Evolutionary conservation across 2,329 filamentous ascomycete genomes (phyloP).

Genomic region (Trichophyton schoenleinii): DNA sequence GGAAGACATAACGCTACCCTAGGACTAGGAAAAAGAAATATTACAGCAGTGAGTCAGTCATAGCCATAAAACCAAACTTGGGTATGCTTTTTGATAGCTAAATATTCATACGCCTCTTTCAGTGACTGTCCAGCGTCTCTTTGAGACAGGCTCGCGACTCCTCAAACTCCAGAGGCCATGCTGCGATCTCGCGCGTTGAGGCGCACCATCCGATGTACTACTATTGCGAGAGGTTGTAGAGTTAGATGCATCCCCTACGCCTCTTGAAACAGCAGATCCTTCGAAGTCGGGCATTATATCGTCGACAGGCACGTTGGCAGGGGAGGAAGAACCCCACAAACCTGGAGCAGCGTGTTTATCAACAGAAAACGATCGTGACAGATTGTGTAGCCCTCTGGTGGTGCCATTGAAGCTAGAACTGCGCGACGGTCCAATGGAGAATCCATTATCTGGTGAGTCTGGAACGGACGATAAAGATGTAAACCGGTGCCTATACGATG

Average conservation of each 20-base stretch:
- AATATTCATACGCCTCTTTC: conserved; percentile 17
- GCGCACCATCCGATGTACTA: not conserved
- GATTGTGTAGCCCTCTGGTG: conserved; percentile 10
- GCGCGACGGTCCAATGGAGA: conserved; percentile 15
- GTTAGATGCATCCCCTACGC: not conserved
- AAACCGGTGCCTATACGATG: conserved; percentile 24
- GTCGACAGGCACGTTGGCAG: conserved; percentile 18
- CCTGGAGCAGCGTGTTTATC: conserved; percentile 18
- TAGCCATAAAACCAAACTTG: no score
- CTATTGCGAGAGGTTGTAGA: not conserved
- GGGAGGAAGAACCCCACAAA: conserved; percentile 25
- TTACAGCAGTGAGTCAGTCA: no score
- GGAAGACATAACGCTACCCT: no score
- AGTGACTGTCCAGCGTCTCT: conserved; percentile 29
- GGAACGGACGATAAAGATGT: conserved; percentile 18
- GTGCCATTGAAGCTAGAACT: conserved; percentile 2
- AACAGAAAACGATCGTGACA: conserved; percentile 9
- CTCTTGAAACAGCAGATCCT: not conserved
- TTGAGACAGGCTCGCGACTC: conserved; percentile 18
- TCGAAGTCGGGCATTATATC: conserved; percentile 29
- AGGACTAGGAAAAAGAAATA: no score
- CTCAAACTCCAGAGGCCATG: conserved; percentile 27
- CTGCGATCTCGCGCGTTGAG: conserved; percentile 21
- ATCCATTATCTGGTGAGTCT: conserved; percentile 16
- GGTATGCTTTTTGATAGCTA: not conserved